A percentile compares a stretch with the other conserved stretches of the same genome.
phyloP scores from a whole-genome alignment of 1,284 basidiomycete species.

The Marasmius tenuissimus region DNA sequence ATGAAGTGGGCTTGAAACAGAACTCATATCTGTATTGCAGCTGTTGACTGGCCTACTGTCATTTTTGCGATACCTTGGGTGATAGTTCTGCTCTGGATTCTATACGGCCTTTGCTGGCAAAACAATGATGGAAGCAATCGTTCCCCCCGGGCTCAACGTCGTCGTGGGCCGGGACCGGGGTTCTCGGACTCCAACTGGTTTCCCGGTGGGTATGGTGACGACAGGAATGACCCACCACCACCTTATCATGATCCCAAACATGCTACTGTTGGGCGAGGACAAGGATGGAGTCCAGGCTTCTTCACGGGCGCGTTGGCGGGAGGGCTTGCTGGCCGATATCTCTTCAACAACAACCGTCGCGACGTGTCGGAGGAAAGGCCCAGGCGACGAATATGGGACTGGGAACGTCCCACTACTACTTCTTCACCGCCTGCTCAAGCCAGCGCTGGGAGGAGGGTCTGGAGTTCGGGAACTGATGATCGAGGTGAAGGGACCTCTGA shows the following conservation, averaged over 20 bases:
- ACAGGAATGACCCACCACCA: constrained; percentile 61
- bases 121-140: background rate
- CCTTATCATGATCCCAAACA: constrained; percentile 63
- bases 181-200: constrained; percentile 42
- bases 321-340: constrained; percentile 58
- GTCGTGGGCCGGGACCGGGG: constrained; percentile 26
- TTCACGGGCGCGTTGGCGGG: constrained; percentile 78
- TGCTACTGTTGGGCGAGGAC: constrained; percentile 15
- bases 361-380: constrained; percentile 47
- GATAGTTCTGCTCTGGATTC: constrained; percentile 49
- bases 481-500: constrained; percentile 69
- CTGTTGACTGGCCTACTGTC: constrained; percentile 38
- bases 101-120: constrained; percentile 58
- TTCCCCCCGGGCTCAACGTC: constrained; percentile 29
- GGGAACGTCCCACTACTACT: constrained; percentile 13
- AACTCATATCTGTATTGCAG: constrained; percentile 23
- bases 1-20: background rate
- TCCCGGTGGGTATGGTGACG: constrained; percentile 45
- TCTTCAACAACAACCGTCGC: constrained; percentile 23
- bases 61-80: constrained; percentile 62
- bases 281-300: constrained; percentile 68
- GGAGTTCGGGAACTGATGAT: constrained; percentile 38
- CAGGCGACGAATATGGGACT: constrained; percentile 19
- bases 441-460: background rate
- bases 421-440: background rate